A percentile compares a stretch with the other conserved stretches of the same genome.
Evolutionary conservation across 1,139 yeast species (phyloP).

Genomic region (Taphrina communis): DNA sequence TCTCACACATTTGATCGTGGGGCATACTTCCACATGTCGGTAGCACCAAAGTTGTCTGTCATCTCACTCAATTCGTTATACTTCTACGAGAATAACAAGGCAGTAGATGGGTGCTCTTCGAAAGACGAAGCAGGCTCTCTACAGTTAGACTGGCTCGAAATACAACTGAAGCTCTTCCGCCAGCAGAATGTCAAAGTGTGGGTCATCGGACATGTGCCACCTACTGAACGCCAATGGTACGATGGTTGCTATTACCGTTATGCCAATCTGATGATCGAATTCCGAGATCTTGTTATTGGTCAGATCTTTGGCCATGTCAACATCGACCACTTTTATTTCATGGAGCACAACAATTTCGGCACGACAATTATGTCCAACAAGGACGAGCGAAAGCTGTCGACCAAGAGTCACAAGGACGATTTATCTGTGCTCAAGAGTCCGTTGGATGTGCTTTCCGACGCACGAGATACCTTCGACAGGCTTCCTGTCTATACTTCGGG

Average conservation of each 20-base stretch:
- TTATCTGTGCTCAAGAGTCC: constrained; percentile 18
- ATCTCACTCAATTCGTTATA: constrained; percentile 78
- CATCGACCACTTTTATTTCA: constrained; percentile 79
- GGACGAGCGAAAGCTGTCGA: constrained; percentile 28
- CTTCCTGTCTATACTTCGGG: constrained; percentile 43
- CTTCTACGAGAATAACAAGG: constrained; percentile 74
- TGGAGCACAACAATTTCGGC: constrained; percentile 66
- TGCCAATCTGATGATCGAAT: constrained; percentile 78
- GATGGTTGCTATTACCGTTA: constrained; percentile 72
- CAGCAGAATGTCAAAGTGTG: constrained; percentile 80
- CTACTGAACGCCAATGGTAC: constrained; percentile 77
- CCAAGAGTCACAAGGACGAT: background rate
- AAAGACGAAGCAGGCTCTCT: constrained; percentile 79
- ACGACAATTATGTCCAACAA: background rate
- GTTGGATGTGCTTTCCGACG: constrained; percentile 47
- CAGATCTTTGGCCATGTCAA: constrained; percentile 90
- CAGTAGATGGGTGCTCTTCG: constrained; percentile 77
- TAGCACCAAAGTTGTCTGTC: constrained; percentile 79
- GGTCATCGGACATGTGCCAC: constrained; percentile 89
- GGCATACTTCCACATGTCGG: constrained; percentile 74
- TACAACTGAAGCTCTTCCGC: constrained; percentile 73
- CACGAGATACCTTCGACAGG: constrained; percentile 36
- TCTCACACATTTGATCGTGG: constrained; percentile 75
- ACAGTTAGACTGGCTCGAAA: constrained; percentile 77
- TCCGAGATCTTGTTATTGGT: constrained; percentile 79